phyloP scores from a whole-genome alignment of 179 eudicot species.

The Drosera spatulata region DNA sequence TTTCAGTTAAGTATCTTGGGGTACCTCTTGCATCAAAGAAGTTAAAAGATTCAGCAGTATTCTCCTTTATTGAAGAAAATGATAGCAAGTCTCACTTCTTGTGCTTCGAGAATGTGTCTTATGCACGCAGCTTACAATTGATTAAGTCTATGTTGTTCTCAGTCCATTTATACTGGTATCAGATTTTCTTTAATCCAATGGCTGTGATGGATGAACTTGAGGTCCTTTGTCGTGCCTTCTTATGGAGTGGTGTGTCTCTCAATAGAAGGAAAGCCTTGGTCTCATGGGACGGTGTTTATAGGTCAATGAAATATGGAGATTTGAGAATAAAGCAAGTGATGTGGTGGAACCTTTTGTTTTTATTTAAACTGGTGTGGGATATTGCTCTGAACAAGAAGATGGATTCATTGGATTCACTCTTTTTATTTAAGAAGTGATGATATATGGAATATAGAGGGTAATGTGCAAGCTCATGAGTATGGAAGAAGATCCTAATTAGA shows the following conservation, averaged over 20 bases:
- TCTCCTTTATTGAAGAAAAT: too few relatives aligned
- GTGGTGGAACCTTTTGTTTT: neutral
- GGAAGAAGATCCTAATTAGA: neutral
- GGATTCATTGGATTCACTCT: neutral
- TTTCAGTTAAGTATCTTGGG: too few relatives aligned
- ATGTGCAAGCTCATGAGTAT: neutral
- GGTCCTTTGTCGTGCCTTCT: neutral
- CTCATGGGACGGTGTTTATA: neutral
- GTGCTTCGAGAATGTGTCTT: too few relatives aligned
- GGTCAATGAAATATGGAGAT: neutral
- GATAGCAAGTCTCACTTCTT: too few relatives aligned
- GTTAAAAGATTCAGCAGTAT: too few relatives aligned
- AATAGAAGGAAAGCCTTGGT: neutral
- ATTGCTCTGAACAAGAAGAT: neutral
- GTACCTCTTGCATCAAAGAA: too few relatives aligned
- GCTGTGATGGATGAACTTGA: too few relatives aligned
- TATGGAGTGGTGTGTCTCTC: neutral
- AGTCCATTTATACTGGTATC: too few relatives aligned
- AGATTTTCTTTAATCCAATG: too few relatives aligned
- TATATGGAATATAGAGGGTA: neutral
- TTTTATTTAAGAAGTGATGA: neutral
- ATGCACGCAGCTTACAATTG: too few relatives aligned
- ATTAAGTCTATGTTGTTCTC: too few relatives aligned
- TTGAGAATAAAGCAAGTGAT: neutral
- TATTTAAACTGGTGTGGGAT: neutral